Percentiles rank a stretch among this genome's conserved stretches.
These are phyloP conservation scores for Ustilago cynodontis DNA, from an alignment of 1,284 basidiomycete genomes.

Conservation along the genomic window DNA sequence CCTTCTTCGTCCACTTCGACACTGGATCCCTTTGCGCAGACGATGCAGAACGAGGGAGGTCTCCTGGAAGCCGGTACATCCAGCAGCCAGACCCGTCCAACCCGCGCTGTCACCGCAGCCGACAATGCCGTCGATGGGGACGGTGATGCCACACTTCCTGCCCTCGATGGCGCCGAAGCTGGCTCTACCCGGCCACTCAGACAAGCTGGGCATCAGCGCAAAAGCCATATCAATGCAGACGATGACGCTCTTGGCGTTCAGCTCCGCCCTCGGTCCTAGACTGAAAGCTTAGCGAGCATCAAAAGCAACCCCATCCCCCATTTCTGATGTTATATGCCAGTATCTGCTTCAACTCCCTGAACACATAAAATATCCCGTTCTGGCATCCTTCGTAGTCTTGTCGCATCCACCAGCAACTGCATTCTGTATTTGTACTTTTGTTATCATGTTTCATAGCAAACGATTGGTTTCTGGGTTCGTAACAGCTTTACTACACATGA, in stretches of 20 bases:
- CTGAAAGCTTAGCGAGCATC: no score
- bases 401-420: no score
- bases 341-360: background rate
- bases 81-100: background rate
- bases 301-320: no score
- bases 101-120: background rate
- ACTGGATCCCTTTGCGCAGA: constrained; percentile 17
- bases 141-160: background rate
- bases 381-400: no score
- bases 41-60: background rate
- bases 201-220: constrained; percentile 18
- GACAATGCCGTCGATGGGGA: constrained; percentile 3
- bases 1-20: constrained; percentile 27
- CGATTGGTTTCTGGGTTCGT: background rate
- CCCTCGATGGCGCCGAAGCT: background rate
- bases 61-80: constrained; percentile 1
- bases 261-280: constrained; percentile 23
- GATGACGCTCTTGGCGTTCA: constrained; percentile 23
- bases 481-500: no score
- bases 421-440: constrained; percentile 17
- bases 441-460: background rate
- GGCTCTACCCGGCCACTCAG: constrained; percentile 12
- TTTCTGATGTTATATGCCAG: no score
- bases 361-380: no score
- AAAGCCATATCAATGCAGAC: constrained; percentile 3